Percentiles rank a stretch among this genome's conserved stretches.
Evolutionary conservation across 148 eudicot species (phyloP).

Genomic region (Rhododendron mucronatum): DNA sequence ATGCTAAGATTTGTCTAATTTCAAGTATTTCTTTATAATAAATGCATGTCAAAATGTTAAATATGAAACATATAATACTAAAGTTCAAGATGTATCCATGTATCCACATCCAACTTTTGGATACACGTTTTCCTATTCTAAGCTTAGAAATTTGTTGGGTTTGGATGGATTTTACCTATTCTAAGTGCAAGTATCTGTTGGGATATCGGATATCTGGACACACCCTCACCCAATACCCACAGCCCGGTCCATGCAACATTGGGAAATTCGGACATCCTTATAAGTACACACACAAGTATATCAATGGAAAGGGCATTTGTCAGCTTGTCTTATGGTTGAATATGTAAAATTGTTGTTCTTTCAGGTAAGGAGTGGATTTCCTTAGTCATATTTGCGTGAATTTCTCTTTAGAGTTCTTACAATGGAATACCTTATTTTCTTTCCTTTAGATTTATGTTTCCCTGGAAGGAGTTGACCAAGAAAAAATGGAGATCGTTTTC

Average conservation of each 20-base stretch:
- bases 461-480: constrained; percentile 76
- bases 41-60: background rate
- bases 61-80: background rate
- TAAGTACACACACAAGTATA: background rate
- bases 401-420: background rate
- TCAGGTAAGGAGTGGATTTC: background rate
- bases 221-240: background rate
- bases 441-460: constrained; percentile 61
- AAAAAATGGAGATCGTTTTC: constrained; percentile 53
- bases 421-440: background rate
- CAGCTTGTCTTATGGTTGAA: background rate
- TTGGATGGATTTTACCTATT: background rate
- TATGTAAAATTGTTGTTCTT: background rate
- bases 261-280: background rate
- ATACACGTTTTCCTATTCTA: background rate
- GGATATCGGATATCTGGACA: background rate
- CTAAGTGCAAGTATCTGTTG: background rate
- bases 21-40: background rate
- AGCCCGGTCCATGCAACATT: background rate
- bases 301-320: background rate
- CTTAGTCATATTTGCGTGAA: background rate
- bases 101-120: background rate
- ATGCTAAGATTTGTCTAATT: background rate
- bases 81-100: background rate
- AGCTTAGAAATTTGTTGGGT: background rate